Evolutionary conservation across 1,284 basidiomycete species (phyloP), one percentile per base, ranked within the genome.

Genomic region (Lignosus rhinocerotis): DNA sequence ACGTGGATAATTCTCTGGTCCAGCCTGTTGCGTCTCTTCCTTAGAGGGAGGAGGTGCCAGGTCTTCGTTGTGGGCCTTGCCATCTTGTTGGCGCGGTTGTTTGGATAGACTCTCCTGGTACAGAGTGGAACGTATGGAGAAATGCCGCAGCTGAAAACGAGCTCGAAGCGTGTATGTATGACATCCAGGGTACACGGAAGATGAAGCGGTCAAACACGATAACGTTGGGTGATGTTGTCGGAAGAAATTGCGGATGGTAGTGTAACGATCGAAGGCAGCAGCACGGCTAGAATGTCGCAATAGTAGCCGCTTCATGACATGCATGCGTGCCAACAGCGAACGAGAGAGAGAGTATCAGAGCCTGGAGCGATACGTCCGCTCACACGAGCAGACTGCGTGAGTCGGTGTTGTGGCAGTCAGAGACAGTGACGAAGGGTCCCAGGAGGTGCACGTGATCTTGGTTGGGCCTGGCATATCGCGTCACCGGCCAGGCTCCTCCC

Each of bases 1-100:
- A 6, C 80, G 84, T 7, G 92, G 85, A 69, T 95, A 95, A 67
- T 93, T 86, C 56, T 90, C 84, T 39, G 81, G 73, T 60, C 83
- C 79, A 45, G 74, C 66, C 12, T 72, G 69, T 39, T 70, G 70
- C 44, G 64, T 38, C 10, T 36, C 39, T 32, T 56, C 50, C 49
- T 55, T 54, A 39, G 25, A 4, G 25, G 25, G 25, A 25, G 25
- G 25, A 4, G 17, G 55, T 4, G 54, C 16, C 14, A 21, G 10
- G 19, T 52, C 51, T 33, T 39, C 19, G 21, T 56, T 34, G 53
- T 64, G 58, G 11, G 16, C 12, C 25, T 50, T 46, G 32, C 38
- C 31, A 30, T 25, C 51, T 25, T 49, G 9, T n/a, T 46, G 43
- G 6, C n/a, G 31, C 25, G 34, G 5, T 19, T 32, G 38, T 5